These are phyloP conservation scores for Paecilomyces dactylethromorphus DNA, from an alignment of 2,329 filamentous ascomycete species.

Conservation along the genomic window DNA sequence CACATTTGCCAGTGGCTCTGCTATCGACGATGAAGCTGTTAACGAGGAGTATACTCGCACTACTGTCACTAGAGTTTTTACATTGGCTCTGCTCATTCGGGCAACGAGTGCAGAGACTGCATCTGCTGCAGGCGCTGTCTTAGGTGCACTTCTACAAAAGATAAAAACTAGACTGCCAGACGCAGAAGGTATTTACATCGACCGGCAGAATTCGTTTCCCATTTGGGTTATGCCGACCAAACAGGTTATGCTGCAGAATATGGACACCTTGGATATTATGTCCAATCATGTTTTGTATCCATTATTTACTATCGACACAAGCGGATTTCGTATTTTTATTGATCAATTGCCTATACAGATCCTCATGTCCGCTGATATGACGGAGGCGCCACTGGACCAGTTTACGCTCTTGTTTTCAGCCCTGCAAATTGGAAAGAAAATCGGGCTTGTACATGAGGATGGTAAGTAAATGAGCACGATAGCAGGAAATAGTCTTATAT, in stretches of 20 bases:
- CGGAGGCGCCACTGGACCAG: conserved; percentile 45
- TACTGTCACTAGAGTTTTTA: conserved; percentile 23
- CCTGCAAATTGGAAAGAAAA: conserved; percentile 65
- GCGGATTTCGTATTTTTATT: conserved; percentile 45
- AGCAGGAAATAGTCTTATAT: background rate
- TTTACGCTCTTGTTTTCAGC: conserved; percentile 58
- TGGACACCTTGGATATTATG: conserved; percentile 27
- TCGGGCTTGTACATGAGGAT: conserved; percentile 63
- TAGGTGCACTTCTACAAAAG: conserved; percentile 24
- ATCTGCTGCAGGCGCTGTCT: conserved; percentile 18
- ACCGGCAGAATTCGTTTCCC: conserved; percentile 11
- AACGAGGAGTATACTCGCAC: conserved; percentile 6
- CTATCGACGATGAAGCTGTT: background rate
- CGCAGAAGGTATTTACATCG: background rate
- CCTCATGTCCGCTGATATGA: conserved; percentile 41
- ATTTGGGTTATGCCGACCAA: conserved; percentile 32
- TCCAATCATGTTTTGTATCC: conserved; percentile 30
- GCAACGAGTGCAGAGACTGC: conserved; percentile 23
- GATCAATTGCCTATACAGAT: conserved; percentile 48
- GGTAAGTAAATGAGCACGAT: conserved; percentile 34
- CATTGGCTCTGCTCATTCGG: conserved; percentile 24
- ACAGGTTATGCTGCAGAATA: conserved; percentile 28
- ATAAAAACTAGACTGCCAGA: conserved; percentile 10
- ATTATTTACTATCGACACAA: conserved; percentile 25
- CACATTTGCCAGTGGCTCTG: conserved; percentile 9